Percentiles rank a stretch among this genome's conserved stretches.
Evolutionary conservation across 179 eudicot genomes (phyloP).

Genomic region (Patellifolia procumbens): DNA sequence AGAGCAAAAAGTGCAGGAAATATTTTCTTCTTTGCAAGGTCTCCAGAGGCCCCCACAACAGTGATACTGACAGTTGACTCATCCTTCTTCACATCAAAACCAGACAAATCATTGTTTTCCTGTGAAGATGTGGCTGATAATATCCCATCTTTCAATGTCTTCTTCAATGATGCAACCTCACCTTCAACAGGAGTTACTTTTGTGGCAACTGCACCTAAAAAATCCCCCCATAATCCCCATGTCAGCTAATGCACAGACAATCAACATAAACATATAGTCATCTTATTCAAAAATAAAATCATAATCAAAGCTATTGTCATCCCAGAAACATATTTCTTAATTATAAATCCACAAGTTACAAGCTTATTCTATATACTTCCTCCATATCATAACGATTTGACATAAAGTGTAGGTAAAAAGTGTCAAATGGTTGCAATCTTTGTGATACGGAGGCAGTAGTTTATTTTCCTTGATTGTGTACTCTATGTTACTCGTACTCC

Average conservation of each 20-base stretch:
- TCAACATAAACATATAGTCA: not conserved
- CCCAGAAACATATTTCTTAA: too few species aligned
- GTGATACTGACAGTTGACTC: conserved; percentile 88
- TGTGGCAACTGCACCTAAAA: conserved; percentile 52
- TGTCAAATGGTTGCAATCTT: too few species aligned
- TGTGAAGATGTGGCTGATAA: conserved; percentile 40
- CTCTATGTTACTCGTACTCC: too few species aligned
- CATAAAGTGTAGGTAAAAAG: too few species aligned
- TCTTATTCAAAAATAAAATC: not conserved
- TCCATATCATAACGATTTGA: too few species aligned
- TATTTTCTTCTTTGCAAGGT: conserved; percentile 98
- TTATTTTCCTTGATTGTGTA: too few species aligned
- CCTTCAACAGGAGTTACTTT: conserved; percentile 35
- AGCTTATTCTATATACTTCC: not conserved
- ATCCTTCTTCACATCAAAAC: conserved; percentile 44
- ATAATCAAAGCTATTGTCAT: not conserved
- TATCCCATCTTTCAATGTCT: conserved; percentile 52
- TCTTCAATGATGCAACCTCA: conserved; percentile 30
- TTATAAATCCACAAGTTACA: not conserved
- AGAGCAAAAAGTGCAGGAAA: conserved; percentile 99
- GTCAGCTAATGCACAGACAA: conserved; percentile 2
- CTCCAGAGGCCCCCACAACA: conserved; percentile 98
- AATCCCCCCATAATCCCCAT: not conserved
- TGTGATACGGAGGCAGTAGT: too few species aligned
- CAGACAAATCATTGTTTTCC: conserved; percentile 37